phyloP scores from a whole-genome alignment of 2,329 filamentous ascomycete genomes.

The Cryphonectria japonica region DNA sequence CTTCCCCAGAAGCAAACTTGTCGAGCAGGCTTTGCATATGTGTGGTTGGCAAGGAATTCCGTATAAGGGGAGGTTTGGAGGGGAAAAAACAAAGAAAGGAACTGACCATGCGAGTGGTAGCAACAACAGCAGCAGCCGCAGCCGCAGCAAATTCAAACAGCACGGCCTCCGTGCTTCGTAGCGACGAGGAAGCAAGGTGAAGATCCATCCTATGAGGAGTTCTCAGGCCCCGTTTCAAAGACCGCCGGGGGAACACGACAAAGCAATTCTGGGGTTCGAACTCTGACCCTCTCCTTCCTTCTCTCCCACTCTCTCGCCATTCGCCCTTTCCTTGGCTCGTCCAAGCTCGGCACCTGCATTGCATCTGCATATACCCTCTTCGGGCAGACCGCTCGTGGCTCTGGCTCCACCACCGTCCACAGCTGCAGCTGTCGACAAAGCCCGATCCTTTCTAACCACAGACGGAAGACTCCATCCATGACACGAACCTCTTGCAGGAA shows the following conservation, averaged over 20 bases:
- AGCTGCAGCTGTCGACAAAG: conserved; percentile 43
- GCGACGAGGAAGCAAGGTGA: conserved; percentile 23
- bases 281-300: neutral
- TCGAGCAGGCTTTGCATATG: conserved; percentile 1
- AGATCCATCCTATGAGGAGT: conserved; percentile 21
- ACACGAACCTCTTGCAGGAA: conserved; percentile 35
- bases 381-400: conserved; percentile 37
- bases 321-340: conserved; percentile 15
- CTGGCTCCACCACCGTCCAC: conserved; percentile 20
- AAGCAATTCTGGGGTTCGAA: conserved; percentile 19
- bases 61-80: conserved; percentile 20
- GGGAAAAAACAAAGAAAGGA: conserved; percentile 11
- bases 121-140: conserved; percentile 22
- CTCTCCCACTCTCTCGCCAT: conserved; percentile 4
- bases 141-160: conserved; percentile 25
- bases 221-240: conserved; percentile 26
- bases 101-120: conserved; percentile 26
- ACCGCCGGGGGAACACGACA: conserved; percentile 15
- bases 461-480: conserved; percentile 21
- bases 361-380: conserved; percentile 37
- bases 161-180: conserved; percentile 23
- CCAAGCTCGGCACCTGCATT: conserved; percentile 25
- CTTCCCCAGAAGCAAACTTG: neutral
- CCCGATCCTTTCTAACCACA: conserved; percentile 39
- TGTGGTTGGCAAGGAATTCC: conserved; percentile 8